These are phyloP conservation scores for Lantana camara DNA, from an alignment of 257 asterid genomes.

Conservation along the genomic window DNA sequence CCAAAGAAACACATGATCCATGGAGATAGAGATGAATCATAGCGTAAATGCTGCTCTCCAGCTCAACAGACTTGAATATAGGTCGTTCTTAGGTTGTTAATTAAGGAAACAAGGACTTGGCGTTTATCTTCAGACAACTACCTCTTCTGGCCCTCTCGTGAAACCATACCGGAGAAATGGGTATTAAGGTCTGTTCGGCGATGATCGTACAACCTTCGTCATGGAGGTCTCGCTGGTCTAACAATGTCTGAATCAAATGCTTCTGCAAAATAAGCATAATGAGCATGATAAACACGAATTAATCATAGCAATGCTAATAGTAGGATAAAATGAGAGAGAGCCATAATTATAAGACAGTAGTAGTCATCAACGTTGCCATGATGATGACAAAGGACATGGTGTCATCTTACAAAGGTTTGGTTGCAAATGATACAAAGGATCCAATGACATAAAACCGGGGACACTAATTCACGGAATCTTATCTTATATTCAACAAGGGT, in stretches of 20 bases:
- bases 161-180: no score
- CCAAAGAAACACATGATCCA: conserved; percentile 28
- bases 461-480: no score
- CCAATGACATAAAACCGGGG: no score
- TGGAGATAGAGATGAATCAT: conserved; percentile 19
- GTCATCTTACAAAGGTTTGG: no score
- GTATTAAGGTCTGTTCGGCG: not conserved
- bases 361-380: not conserved
- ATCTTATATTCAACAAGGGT: no score
- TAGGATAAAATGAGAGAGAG: not conserved
- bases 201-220: conserved; percentile 29
- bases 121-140: conserved; percentile 18
- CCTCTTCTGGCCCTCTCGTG: conserved; percentile 20
- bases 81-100: conserved; percentile 21
- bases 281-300: not conserved
- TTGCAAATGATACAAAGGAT: no score
- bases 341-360: not conserved
- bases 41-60: conserved; percentile 35
- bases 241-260: conserved; percentile 34
- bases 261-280: conserved; percentile 40
- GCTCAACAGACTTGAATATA: conserved; percentile 18
- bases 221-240: conserved; percentile 32
- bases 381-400: not conserved
- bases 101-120: conserved; percentile 25
- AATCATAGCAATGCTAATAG: not conserved